These are phyloP conservation scores for Podospora pseudopauciseta DNA, from an alignment of 495 filamentous ascomycete species.

Conservation along the genomic window DNA sequence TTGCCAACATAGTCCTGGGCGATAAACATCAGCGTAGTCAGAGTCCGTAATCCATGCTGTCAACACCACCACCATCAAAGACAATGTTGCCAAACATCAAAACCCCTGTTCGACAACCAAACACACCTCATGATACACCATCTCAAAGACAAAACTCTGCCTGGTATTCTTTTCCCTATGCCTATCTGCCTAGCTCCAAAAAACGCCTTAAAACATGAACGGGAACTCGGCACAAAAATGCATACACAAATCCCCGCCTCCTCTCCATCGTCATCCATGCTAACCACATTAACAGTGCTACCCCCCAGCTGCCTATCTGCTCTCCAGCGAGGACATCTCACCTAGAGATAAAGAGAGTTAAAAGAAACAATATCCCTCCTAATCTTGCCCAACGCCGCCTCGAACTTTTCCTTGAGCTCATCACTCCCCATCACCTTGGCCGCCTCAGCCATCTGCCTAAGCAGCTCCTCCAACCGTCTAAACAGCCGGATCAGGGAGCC, in stretches of 20 bases:
- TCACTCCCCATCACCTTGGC: slow-evolving; percentile 97
- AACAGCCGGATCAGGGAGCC: slow-evolving; percentile 94
- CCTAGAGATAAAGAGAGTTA: slow-evolving; percentile 80
- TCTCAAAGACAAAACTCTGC: neutral
- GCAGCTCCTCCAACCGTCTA: slow-evolving; percentile 86
- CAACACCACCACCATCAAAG: too few relatives aligned
- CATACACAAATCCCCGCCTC: neutral
- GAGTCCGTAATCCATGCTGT: too few relatives aligned
- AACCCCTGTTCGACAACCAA: too few relatives aligned
- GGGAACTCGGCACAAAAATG: neutral
- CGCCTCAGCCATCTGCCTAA: slow-evolving; percentile 97
- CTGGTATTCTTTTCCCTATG: neutral
- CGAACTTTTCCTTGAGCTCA: slow-evolving; percentile 87
- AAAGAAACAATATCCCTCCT: slow-evolving; percentile 89
- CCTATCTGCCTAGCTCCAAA: neutral
- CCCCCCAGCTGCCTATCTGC: too few relatives aligned
- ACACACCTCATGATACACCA: neutral
- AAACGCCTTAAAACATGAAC: neutral
- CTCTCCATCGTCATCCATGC: too few relatives aligned
- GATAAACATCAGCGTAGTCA: too few relatives aligned
- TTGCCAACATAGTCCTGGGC: too few relatives aligned
- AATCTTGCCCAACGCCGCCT: slow-evolving; percentile 75
- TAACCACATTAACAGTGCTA: too few relatives aligned
- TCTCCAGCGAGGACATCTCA: too few relatives aligned
- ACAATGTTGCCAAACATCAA: too few relatives aligned